Evolutionary conservation across 805 yeast genomes (phyloP).

Genomic region (Yarrowia keelungensis): DNA sequence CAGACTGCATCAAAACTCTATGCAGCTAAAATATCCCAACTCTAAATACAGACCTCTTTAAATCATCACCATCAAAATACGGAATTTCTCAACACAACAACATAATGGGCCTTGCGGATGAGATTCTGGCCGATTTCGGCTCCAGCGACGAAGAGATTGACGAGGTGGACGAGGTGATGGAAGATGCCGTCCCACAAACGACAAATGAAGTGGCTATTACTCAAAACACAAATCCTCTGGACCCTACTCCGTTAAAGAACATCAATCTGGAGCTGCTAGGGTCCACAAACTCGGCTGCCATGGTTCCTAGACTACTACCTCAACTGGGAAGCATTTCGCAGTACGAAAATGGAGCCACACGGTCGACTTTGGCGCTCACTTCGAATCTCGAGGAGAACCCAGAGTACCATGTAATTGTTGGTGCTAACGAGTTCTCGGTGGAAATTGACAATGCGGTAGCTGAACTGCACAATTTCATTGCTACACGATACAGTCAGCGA

Average conservation of each 20-base stretch:
- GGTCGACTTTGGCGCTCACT: constrained; percentile 29
- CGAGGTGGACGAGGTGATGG: constrained; percentile 33
- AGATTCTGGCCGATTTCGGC: constrained; percentile 52
- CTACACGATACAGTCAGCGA: constrained; percentile 60
- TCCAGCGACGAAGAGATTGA: constrained; percentile 44
- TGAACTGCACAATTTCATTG: constrained; percentile 58
- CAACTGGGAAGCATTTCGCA: constrained; percentile 17
- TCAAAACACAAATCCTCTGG: background rate
- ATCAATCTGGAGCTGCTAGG: constrained; percentile 10
- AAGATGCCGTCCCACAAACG: constrained; percentile 1
- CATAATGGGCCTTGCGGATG: constrained; percentile 52
- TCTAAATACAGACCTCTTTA: background rate
- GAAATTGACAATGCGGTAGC: constrained; percentile 63
- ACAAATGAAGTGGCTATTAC: background rate
- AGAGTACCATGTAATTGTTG: constrained; percentile 59
- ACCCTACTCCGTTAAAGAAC: constrained; percentile 1
- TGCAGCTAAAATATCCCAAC: background rate
- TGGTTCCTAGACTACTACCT: constrained; percentile 8
- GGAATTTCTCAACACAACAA: background rate
- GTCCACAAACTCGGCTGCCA: background rate
- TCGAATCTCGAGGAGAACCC: constrained; percentile 31
- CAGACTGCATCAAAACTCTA: background rate
- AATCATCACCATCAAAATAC: background rate
- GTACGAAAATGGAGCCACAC: constrained; percentile 25
- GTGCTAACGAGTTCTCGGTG: constrained; percentile 62